Conservation (phyloP, 169 alveolate species). For the Cryptosporidium meleagridis region DNA sequence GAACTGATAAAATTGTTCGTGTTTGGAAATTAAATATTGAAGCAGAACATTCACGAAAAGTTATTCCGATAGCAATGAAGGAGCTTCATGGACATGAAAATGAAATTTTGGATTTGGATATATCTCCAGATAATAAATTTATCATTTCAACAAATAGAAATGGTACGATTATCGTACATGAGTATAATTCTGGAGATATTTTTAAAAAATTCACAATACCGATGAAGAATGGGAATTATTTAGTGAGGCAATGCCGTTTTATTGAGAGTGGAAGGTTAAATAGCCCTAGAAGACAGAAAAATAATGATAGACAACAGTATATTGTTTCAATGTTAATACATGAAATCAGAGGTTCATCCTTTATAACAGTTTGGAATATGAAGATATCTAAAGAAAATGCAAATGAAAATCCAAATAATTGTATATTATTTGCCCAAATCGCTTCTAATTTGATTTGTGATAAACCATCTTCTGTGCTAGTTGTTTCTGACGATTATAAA, state of each 20-base stretch:
- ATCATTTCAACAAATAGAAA: slow-evolving; percentile 48
- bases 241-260: slow-evolving; percentile 66
- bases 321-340: slow-evolving; percentile 45
- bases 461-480: slow-evolving; percentile 59
- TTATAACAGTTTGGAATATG: slow-evolving; percentile 65
- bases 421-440: slow-evolving; percentile 24
- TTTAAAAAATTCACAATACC: slow-evolving; percentile 60
- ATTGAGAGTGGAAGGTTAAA: slow-evolving; percentile 36
- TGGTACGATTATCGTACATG: slow-evolving; percentile 57
- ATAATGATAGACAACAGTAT: slow-evolving; percentile 25
- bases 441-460: slow-evolving; percentile 34
- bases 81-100: slow-evolving; percentile 54
- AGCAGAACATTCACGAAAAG: background rate
- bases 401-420: slow-evolving; percentile 1
- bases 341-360: slow-evolving; percentile 61
- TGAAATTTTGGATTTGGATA: slow-evolving; percentile 66
- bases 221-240: slow-evolving; percentile 45
- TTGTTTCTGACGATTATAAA: background rate
- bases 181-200: slow-evolving; percentile 28
- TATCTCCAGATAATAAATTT: slow-evolving; percentile 24
- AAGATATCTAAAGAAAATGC: slow-evolving; percentile 6
- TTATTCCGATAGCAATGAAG: slow-evolving; percentile 24
- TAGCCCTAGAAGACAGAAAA: slow-evolving; percentile 38
- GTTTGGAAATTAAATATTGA: slow-evolving; percentile 28
- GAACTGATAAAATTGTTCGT: slow-evolving; percentile 50